Evolutionary conservation across 192 early-diverging fungal species (phyloP).

Genomic region (Mortierella claussenii): DNA sequence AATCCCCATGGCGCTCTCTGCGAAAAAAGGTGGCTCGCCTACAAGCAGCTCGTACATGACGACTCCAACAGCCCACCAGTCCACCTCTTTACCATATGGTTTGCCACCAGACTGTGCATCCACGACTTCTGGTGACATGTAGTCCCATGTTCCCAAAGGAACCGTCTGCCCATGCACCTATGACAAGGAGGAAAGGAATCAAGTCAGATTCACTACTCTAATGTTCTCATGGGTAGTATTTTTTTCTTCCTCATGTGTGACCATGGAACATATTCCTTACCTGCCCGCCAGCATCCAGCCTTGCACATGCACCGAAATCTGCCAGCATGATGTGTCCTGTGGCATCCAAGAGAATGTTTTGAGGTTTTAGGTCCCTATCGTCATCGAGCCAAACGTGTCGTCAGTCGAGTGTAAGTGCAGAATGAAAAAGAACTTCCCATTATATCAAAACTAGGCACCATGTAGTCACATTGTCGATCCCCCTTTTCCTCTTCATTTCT

Average conservation of each 20-base stretch:
- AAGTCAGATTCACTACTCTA: neutral
- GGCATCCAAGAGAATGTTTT: conserved; percentile 75
- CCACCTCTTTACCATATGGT: conserved; percentile 79
- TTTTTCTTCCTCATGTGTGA: no score
- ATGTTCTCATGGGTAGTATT: neutral
- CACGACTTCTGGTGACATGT: conserved; percentile 97
- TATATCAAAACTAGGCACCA: neutral
- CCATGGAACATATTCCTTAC: conserved; percentile 2
- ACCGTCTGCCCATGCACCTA: conserved; percentile 64
- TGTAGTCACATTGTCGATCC: neutral
- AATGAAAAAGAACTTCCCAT: neutral
- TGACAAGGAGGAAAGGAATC: neutral
- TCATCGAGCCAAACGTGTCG: neutral
- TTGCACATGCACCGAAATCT: conserved; percentile 73
- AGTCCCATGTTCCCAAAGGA: conserved; percentile 84
- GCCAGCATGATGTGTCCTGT: conserved; percentile 78
- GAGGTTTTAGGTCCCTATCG: conserved; percentile 78
- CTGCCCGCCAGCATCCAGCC: conserved; percentile 39
- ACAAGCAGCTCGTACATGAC: conserved; percentile 88
- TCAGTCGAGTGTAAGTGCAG: neutral
- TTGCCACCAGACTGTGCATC: conserved; percentile 80
- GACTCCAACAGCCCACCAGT: conserved; percentile 92
- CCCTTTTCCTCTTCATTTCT: neutral
- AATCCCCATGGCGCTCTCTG: conserved; percentile 85
- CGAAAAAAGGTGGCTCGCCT: conserved; percentile 90